A percentile compares a stretch with the other conserved stretches of the same genome.
phyloP scores from a whole-genome alignment of 1,284 basidiomycete genomes.

The Sporisorium graminicola region DNA sequence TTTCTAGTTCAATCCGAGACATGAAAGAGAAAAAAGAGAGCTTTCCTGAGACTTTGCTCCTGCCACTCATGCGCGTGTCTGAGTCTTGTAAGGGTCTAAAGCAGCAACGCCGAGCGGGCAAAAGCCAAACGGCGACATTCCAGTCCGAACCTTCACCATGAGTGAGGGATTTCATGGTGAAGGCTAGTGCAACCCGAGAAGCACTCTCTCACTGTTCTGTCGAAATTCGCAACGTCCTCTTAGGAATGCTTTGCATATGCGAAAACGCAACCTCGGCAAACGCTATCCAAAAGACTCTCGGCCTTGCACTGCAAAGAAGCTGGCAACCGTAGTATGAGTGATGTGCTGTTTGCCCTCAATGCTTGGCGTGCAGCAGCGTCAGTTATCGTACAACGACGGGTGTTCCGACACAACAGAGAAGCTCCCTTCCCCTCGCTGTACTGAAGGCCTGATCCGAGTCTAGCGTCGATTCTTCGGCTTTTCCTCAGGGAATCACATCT shows the following conservation, averaged over 20 bases:
- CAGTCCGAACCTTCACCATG: not conserved
- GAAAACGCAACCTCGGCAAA: conserved; percentile 6
- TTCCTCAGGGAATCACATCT: not conserved
- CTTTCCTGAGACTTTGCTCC: not conserved
- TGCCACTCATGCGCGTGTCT: not conserved
- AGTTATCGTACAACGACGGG: not conserved
- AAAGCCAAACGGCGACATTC: conserved; percentile 1
- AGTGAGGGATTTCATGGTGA: too few species aligned
- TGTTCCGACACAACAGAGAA: conserved; percentile 1
- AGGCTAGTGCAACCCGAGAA: not conserved
- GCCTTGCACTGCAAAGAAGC: not conserved
- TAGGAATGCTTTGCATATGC: not conserved
- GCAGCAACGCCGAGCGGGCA: not conserved
- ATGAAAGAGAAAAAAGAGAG: not conserved
- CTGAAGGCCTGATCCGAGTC: too few species aligned
- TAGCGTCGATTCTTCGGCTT: not conserved
- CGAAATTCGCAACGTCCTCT: not conserved
- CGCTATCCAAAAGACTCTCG: not conserved
- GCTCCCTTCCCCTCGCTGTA: not conserved
- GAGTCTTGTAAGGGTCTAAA: conserved; percentile 5
- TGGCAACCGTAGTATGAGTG: not conserved
- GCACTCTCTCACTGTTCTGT: not conserved
- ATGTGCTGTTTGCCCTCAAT: not conserved
- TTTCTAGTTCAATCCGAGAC: conserved; percentile 4
- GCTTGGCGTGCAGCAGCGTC: conserved; percentile 7